Percentiles rank a stretch among this genome's conserved stretches.
Evolutionary conservation across 1,284 basidiomycete genomes (phyloP).

Genomic region (Ceratobasidium sp.): DNA sequence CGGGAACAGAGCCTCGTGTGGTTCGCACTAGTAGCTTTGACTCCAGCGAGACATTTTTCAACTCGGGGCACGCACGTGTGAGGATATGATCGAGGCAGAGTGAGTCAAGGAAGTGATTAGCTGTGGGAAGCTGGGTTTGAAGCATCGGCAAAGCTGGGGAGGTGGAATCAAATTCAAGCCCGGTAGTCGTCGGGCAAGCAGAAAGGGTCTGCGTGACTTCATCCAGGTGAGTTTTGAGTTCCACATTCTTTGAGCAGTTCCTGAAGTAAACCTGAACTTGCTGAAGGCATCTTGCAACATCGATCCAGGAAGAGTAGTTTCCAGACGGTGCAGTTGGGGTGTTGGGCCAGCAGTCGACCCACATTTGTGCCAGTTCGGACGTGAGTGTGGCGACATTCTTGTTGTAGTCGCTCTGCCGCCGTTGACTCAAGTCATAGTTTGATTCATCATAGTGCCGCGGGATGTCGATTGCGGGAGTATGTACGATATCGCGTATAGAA

Average conservation of each 20-base stretch:
- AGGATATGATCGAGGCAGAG: background rate
- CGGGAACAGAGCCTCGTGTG: background rate
- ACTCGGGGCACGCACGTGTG: background rate
- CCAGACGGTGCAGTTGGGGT: background rate
- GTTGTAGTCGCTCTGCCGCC: background rate
- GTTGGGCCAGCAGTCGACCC: slow-evolving; percentile 17
- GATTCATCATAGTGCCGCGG: background rate
- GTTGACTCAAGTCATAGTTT: background rate
- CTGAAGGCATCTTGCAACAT: background rate
- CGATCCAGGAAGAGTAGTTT: background rate
- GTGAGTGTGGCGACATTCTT: background rate
- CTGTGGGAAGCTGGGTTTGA: background rate
- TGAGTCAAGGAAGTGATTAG: too few species aligned
- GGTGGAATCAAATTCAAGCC: background rate
- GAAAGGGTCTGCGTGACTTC: background rate
- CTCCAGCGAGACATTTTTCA: background rate
- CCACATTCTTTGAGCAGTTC: slow-evolving; percentile 9
- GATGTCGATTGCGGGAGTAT: slow-evolving; percentile 1
- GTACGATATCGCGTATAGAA: too few species aligned
- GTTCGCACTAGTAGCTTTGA: background rate
- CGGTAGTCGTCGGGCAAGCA: background rate
- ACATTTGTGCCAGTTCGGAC: background rate
- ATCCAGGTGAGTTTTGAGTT: background rate
- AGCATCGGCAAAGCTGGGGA: background rate
- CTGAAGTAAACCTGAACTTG: background rate